Evolutionary conservation across 2,329 filamentous ascomycete species (phyloP), one percentile per base, ranked within the genome.

Genomic region (Colletotrichum magnum): DNA sequence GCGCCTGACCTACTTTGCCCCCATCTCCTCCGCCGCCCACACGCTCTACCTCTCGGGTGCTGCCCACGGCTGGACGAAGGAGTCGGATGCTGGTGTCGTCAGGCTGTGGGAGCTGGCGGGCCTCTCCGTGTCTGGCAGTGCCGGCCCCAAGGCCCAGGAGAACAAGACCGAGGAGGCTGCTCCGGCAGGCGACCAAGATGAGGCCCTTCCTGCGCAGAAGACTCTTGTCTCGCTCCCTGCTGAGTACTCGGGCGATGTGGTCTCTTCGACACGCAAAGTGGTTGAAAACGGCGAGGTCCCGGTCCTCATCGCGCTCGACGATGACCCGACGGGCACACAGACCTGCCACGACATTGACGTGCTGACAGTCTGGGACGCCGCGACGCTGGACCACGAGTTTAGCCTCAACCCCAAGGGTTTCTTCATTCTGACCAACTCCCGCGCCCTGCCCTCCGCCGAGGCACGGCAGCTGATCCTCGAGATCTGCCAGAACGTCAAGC

Each of bases 361-460:
- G 2, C 79, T 90, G 21, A 87, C 86, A 0, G 83, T 85, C 5
- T 89, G 87, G 86, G 83, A 86, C 66, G 71, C 81, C 6, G 64
- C 65, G 6, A 72, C 70, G 5, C 21, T 72, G 9, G 54, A 69
- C 6, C 21, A 54, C 9, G 68, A 72, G 28, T 72, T 72, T n/a
- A 57, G 58, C n/a, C 58, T 59, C 12, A 54, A 71, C 13, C 71
- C 77, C 1, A 75, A 77, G 3, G 88, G 87, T 18, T 89, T 90
- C 80, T 89, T 90, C 78, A 88, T 89, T 71, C 79, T 89, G 6
- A 89, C 87, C 41, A 89, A 89, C 74, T 88, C 86, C 3, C 85
- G 88, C 5, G 88, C 88, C 0, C 76, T 89, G 2, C 86, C 85
- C 21, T 82, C 86, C 0, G 74, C 75, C 0, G 81, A 84, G 51